Conservation (phyloP, 2,329 filamentous ascomycete species). For the Nothopassalora personata region DNA sequence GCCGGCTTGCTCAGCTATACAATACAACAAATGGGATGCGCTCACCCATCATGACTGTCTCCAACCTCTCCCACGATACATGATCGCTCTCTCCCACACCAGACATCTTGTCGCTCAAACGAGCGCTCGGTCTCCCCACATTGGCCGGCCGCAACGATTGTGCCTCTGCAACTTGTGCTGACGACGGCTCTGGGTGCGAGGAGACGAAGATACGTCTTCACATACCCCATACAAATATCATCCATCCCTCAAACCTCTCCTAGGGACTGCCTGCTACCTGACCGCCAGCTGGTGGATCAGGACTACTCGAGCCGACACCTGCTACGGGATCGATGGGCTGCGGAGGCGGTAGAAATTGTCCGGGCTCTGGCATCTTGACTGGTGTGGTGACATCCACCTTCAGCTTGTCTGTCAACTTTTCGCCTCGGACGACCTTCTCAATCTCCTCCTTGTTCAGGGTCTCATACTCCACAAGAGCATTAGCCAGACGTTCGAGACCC, state of each 20-base stretch:
- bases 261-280: constrained; percentile 1
- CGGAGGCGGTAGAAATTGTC: background rate
- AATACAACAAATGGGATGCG: background rate
- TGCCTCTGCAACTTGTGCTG: background rate
- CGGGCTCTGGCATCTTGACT: constrained; percentile 62
- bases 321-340: background rate
- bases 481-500: constrained; percentile 81
- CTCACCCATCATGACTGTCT: background rate
- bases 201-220: background rate
- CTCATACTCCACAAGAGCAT: constrained; percentile 90
- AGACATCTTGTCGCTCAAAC: background rate
- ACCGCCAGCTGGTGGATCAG: background rate
- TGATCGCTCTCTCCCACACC: background rate
- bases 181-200: background rate
- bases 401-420: constrained; percentile 68
- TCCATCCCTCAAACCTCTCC: background rate
- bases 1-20: background rate
- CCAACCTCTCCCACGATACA: background rate
- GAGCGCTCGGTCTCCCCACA: background rate
- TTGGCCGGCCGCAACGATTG: background rate
- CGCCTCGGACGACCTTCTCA: constrained; percentile 79
- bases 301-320: background rate
- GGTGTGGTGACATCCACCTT: constrained; percentile 52
- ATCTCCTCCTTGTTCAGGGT: constrained; percentile 86
- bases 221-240: background rate